Percentiles rank a stretch among this genome's conserved stretches.
These are phyloP conservation scores for Phaseolus lunatus DNA, from an alignment of 306 rosid genomes.

Conservation along the genomic window DNA sequence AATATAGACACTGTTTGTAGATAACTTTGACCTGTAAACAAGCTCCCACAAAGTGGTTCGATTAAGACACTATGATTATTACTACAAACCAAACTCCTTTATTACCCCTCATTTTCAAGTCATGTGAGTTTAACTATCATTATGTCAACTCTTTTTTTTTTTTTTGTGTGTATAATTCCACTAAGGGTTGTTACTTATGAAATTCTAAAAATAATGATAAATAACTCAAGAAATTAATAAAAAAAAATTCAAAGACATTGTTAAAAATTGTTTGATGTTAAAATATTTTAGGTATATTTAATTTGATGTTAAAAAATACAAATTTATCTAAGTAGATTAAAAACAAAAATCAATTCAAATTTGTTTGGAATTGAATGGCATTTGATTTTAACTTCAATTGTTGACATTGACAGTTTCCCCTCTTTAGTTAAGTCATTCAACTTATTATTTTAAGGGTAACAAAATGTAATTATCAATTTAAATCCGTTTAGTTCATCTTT, in stretches of 20 bases:
- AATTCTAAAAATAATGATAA: not conserved
- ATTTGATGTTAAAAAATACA: not conserved
- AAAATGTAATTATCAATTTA: not conserved
- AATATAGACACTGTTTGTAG: not conserved
- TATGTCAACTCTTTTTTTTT: conserved; percentile 3
- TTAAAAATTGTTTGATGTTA: too few species aligned
- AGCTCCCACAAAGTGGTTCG: conserved; percentile 9
- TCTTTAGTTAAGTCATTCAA: not conserved
- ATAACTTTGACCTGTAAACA: not conserved
- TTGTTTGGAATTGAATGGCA: not conserved
- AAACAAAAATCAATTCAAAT: not conserved
- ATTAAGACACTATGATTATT: not conserved
- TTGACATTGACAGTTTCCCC: not conserved
- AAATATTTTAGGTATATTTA: not conserved
- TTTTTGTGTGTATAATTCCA: not conserved
- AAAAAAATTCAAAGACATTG: too few species aligned
- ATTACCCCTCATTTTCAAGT: not conserved
- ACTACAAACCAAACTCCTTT: not conserved
- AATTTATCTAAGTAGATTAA: not conserved
- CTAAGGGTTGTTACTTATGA: not conserved
- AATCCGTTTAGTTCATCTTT: not conserved
- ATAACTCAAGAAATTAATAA: not conserved
- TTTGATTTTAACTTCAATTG: not conserved
- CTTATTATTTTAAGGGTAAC: not conserved
- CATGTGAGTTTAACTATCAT: conserved; percentile 1